Base-by-base conservation (phyloP, 352 stramenopile species). In the Phytophthora tentaculata region DNA sequence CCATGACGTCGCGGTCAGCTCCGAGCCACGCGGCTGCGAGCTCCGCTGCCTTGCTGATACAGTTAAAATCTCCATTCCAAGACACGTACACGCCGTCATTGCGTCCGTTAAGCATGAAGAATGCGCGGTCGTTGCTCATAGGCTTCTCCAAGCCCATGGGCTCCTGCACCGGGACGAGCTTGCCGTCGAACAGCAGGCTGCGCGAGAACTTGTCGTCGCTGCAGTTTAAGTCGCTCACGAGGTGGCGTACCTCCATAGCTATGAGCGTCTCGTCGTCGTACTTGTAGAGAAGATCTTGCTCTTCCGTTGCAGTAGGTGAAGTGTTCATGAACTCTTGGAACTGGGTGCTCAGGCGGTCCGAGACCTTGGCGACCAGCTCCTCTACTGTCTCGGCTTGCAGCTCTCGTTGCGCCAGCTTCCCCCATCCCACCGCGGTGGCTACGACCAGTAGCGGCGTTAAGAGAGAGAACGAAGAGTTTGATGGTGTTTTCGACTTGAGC, bases 21-120 rank as follows among this genome's bases (percentile, higher is more conserved):
- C 86, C 86, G 14, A 94, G 80, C 80, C 79, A 86, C 6, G 32
- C 44, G 2, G 84, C 86, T 1, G 86, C 86, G 5, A 76, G 41
- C 43, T 81, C 51, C 0, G 82, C 83, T 5, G 80, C 76, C 17
- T 74, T 68, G 8, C 64, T 58, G 3, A 92, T 49, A 45, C 86
- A 94, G 13, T 70, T 76, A 26, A 88, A 90, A 49, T 89, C 63
- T 43, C 85, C 81, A 64, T 91, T 92, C 81, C 82, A 94, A 3
- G 75, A 74, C 50, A 90, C 80, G 72, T 91, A 92, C 22, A 92
- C 52, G 9, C 86, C 86, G 24, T 91, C 79, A 63, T 92, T 94
- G 10, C 64, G 79, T 24, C 86, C 86, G 54, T 92, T 94, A 55
- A 94, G 82, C 79, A 94, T 86, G 71, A 94, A 87, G 56, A 94